Evolutionary conservation across 2,329 filamentous ascomycete species (phyloP).

Genomic region (Penicillium freii): DNA sequence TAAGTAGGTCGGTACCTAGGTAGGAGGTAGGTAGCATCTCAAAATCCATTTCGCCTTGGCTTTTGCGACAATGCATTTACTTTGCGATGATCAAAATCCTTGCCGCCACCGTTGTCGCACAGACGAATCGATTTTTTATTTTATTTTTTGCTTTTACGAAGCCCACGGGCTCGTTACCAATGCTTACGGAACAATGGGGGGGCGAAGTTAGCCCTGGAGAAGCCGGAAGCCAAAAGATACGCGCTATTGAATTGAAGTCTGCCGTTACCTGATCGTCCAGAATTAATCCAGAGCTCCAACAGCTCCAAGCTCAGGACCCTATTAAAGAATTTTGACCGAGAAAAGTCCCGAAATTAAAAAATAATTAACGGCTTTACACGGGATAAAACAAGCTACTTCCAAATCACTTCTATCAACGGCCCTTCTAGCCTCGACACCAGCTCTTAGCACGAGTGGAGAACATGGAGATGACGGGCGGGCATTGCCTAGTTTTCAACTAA

Average conservation of each 20-base stretch:
- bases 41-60: constrained; percentile 3
- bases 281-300: background rate
- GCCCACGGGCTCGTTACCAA: constrained; percentile 11
- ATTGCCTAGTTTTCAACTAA: constrained; percentile 22
- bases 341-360: background rate
- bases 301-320: background rate
- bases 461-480: constrained; percentile 29
- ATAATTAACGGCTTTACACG: background rate
- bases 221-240: background rate
- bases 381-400: constrained; percentile 2
- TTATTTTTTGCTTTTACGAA: background rate
- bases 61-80: constrained; percentile 13
- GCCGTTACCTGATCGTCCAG: constrained; percentile 2
- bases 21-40: background rate
- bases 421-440: constrained; percentile 9
- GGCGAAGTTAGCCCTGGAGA: background rate
- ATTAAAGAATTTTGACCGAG: background rate
- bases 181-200: background rate
- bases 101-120: constrained; percentile 31
- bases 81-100: background rate
- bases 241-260: constrained; percentile 7
- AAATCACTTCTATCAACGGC: background rate
- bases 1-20: no score
- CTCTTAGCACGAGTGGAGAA: constrained; percentile 12
- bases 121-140: constrained; percentile 17